phyloP scores from a whole-genome alignment of 163 green algal genomes.

The Scenedesmus sp. region DNA sequence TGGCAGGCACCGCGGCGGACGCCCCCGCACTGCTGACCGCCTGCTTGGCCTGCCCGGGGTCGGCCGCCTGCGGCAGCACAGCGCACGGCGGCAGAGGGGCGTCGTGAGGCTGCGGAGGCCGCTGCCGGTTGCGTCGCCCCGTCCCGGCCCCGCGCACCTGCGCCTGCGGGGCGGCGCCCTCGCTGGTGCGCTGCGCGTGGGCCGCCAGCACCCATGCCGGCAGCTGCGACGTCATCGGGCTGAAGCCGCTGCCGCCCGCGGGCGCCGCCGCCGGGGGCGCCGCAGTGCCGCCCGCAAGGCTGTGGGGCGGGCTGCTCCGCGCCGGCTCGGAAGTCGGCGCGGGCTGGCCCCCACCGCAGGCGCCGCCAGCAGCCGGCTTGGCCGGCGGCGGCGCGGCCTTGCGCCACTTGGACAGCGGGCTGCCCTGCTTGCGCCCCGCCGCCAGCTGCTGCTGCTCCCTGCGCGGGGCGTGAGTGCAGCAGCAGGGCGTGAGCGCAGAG shows the following conservation, averaged over 20 bases:
- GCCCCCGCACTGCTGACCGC: no score
- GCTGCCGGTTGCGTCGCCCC: no score
- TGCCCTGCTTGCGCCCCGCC: slow-evolving; percentile 8
- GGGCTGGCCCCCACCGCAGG: neutral
- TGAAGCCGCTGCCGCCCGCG: slow-evolving; percentile 8
- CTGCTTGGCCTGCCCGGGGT: no score
- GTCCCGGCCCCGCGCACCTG: no score
- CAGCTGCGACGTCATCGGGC: slow-evolving; percentile 30
- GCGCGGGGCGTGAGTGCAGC: neutral
- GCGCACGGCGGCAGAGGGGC: no score
- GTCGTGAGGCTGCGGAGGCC: no score
- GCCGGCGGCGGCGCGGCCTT: neutral
- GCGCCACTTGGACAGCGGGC: slow-evolving; percentile 35
- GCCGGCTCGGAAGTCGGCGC: neutral
- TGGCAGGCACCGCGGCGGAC: neutral
- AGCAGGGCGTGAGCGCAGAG: neutral
- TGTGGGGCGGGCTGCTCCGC: neutral
- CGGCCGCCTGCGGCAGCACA: no score
- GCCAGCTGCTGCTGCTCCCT: slow-evolving; percentile 37
- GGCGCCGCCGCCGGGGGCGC: neutral
- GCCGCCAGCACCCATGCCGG: neutral
- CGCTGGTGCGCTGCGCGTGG: no score
- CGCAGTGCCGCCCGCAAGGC: no score
- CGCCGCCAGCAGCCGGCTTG: neutral
- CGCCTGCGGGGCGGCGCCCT: no score